Base-by-base conservation (phyloP, 805 yeast genomes). In the Candida sonorensis region DNA sequence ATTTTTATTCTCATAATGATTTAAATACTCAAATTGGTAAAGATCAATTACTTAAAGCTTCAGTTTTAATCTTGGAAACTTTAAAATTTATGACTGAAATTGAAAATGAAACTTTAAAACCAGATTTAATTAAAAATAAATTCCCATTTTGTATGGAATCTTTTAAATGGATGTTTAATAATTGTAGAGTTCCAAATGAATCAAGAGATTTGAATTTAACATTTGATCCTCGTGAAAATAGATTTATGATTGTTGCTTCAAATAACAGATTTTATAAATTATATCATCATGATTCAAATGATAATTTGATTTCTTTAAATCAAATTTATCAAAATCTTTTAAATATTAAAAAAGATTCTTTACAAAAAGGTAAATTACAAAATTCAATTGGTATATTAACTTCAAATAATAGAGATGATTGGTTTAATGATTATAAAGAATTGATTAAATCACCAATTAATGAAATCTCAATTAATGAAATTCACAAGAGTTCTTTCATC, bases 121-220 rank as follows among this genome's bases (percentile, higher is more conserved):
- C 95, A 4, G 97, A 90, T 59, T 64, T 85, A 53, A 63, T 72
- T 46, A 82, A 75, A 61, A 79, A 77, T 33, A 38, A 26, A n/a
- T n/a, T n/a, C 14, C 95, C 97, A n/a, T 81, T 76, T 53, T 90
- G 97, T 61, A 90, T 90, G 97, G 87, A 85, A 57, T 79, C 94
- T 21, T 88, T 85, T 72, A 75, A 74, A 51, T 74, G 76, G 64
- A 81, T 90, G 95, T 90, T 90, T 69, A 85, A 87, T 66, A 84
- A 81, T 53, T 73, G 83, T 36, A 73, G 97, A 48, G 70, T 84
- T 32, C 96, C 97, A n/a, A 66, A 63, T 26, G 61, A 61, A 16
- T 63, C 62, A n/a, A 56, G 69, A 35, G 97, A 90, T 56, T 65
- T 70, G 37, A 80, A 81, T 45, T 66, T 69, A 18, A 53, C 61